Conservation (phyloP, 306 rosid species). For the Vigna angularis region DNA sequence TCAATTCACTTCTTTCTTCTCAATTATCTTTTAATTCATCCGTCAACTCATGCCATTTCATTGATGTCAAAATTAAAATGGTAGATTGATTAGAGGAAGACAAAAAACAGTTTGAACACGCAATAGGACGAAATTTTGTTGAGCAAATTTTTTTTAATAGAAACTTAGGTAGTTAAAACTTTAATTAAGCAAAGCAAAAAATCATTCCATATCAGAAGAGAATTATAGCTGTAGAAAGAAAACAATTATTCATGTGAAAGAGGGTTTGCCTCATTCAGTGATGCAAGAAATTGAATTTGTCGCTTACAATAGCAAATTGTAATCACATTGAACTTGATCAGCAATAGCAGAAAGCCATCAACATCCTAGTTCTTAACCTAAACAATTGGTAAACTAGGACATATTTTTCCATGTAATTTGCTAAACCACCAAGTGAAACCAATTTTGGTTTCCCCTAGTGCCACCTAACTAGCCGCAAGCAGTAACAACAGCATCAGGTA, state of each 20-base stretch:
- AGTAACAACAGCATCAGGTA: slow-evolving; percentile 64
- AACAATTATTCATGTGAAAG: neutral
- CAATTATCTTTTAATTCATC: no score
- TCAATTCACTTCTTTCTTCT: no score
- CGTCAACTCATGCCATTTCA: no score
- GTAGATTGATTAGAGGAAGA: no score
- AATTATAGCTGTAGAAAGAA: neutral
- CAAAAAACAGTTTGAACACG: no score
- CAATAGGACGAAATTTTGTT: no score
- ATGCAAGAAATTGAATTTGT: neutral
- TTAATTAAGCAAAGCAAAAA: no score
- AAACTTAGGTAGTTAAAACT: no score
- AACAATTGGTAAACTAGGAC: neutral
- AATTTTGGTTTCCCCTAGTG: slow-evolving; percentile 39
- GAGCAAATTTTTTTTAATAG: no score
- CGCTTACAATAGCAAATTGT: slow-evolving; percentile 10
- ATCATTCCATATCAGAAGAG: neutral
- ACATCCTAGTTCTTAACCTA: neutral
- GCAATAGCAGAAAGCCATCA: neutral
- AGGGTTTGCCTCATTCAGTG: neutral
- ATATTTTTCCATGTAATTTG: slow-evolving; percentile 20
- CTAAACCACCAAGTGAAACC: slow-evolving; percentile 47
- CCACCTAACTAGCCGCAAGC: slow-evolving; percentile 61
- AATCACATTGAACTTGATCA: slow-evolving; percentile 7
- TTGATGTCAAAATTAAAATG: no score